Evolutionary conservation across 169 alveolate genomes (phyloP), one percentile per base, ranked within the genome.

Genomic region (Toxoplasma gondii): DNA sequence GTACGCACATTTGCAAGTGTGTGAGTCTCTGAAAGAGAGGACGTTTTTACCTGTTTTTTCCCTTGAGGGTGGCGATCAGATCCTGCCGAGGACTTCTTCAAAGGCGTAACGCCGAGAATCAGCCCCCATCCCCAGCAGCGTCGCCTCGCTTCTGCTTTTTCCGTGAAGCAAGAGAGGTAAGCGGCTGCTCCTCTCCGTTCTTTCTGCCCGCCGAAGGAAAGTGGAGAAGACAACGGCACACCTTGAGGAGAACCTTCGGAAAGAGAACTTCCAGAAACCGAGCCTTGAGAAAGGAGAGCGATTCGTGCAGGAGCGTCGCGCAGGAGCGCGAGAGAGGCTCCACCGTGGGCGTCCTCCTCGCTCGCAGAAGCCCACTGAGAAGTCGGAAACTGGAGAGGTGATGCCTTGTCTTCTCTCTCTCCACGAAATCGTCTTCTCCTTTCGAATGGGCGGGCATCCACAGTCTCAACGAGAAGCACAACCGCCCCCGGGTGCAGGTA

Each of bases 381-480:
- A 31, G 31, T 64, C 31, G 34, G 74, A 1, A 16, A 31, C 74
- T 31, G 31, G 24, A 1, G 31, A 16, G 7, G 7, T 27, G 74
- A 64, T 16, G 74, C 74, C 31, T 64, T 64, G 34, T 64, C 74
- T 19, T 64, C n/a, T 27, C 74, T 64, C 74, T 64, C 22, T 4
- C 58, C 58, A 12, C 58, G 22, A 4, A 49, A 12, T 12, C 22
- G 12, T 49, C 22, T 12, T 12, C 58, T 19, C 22, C 7, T 19
- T 4, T 64, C 74, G 34, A 16, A 4, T 22, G 74, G 74, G 74
- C 74, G 7, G 22, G 74, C 74, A 19, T 19, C 74, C 31, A 31
- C 5, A 31, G 86, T n/a, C 86, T 38, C 44, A 78, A 27, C n/a
- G 64, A 82, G 90, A 12, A 82, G 90, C 90, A 82, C 90, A 43